Conservation (phyloP, 495 filamentous ascomycete genomes). For the Aspergillus kassunensis region DNA sequence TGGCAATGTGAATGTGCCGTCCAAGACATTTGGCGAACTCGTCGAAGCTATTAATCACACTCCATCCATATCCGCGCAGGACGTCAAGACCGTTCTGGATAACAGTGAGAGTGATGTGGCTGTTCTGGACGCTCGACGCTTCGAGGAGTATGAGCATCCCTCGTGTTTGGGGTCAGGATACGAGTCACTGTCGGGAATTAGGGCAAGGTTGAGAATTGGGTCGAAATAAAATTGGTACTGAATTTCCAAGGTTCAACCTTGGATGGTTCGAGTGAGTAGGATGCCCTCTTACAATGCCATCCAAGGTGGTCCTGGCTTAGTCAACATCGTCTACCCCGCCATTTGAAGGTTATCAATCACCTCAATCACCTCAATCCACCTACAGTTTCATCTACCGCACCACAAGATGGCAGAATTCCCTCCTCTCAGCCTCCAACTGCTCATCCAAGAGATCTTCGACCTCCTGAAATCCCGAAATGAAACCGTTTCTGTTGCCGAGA, state of each 20-base stretch:
- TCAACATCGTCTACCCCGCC: too few relatives aligned
- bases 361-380: too few relatives aligned
- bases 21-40: slow-evolving; percentile 6
- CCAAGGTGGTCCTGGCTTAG: too few relatives aligned
- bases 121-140: slow-evolving; percentile 4
- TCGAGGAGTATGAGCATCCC: slow-evolving; percentile 6
- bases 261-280: too few relatives aligned
- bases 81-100: slow-evolving; percentile 1
- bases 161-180: too few relatives aligned
- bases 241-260: too few relatives aligned
- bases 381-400: too few relatives aligned
- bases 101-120: neutral
- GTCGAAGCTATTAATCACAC: slow-evolving; percentile 3
- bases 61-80: slow-evolving; percentile 2
- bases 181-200: too few relatives aligned
- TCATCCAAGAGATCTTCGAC: slow-evolving; percentile 46
- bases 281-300: too few relatives aligned
- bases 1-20: slow-evolving; percentile 2
- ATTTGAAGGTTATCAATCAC: too few relatives aligned
- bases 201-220: too few relatives aligned
- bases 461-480: slow-evolving; percentile 51
- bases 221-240: too few relatives aligned
- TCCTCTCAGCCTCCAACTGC: slow-evolving; percentile 43
- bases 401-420: slow-evolving; percentile 36
- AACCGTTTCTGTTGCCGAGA: slow-evolving; percentile 57